Conservation (phyloP, 805 yeast species). For the Pichia deserticola region DNA sequence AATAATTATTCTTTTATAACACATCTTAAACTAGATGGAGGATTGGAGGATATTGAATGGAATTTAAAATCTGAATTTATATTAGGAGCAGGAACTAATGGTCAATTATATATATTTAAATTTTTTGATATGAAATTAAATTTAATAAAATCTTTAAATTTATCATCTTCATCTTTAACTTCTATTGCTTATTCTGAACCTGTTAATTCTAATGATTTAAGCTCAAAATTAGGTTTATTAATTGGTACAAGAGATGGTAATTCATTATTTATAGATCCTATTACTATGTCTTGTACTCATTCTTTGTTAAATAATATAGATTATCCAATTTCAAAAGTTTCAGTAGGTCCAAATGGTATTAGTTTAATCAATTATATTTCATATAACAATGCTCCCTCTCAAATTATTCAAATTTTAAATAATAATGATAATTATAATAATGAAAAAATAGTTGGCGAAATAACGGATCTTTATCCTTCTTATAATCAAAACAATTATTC, state of each 20-base stretch:
- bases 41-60: slow-evolving; percentile 9
- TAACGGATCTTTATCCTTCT: background rate
- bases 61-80: background rate
- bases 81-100: slow-evolving; percentile 7
- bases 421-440: background rate
- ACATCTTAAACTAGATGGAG: background rate
- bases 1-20: background rate
- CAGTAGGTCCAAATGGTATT: background rate
- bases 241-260: slow-evolving; percentile 14
- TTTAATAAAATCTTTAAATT: background rate
- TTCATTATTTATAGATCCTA: slow-evolving; percentile 7
- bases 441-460: background rate
- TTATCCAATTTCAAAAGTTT: slow-evolving; percentile 7
- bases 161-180: slow-evolving; percentile 12
- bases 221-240: background rate
- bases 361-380: background rate
- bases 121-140: background rate
- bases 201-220: background rate
- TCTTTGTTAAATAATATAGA: slow-evolving; percentile 6
- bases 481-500: background rate
- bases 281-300: slow-evolving; percentile 4
- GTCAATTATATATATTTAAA: slow-evolving; percentile 6
- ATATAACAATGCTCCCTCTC: background rate
- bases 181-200: slow-evolving; percentile 2
- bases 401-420: background rate